Conservation (phyloP, 2,329 filamentous ascomycete species). For the Teratosphaeria viscida region DNA sequence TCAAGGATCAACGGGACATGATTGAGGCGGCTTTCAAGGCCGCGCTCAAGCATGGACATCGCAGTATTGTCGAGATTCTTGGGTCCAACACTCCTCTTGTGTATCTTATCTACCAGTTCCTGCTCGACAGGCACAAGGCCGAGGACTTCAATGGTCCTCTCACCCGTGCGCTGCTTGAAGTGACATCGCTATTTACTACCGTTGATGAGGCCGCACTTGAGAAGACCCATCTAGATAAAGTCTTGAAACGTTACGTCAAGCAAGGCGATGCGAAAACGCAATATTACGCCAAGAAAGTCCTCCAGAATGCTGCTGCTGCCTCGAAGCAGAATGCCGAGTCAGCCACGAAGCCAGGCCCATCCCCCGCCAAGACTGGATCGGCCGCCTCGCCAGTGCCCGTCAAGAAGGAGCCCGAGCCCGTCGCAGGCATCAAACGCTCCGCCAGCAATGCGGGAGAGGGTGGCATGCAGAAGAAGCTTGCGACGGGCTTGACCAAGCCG, state of each 20-base stretch:
- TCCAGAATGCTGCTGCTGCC: conserved; percentile 31
- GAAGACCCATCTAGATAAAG: conserved; percentile 55
- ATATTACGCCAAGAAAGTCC: conserved; percentile 48
- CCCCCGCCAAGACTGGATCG: conserved; percentile 1
- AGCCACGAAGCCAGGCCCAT: not conserved
- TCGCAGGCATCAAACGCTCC: conserved; percentile 26
- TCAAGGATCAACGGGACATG: conserved; percentile 47
- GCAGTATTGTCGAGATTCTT: conserved; percentile 33
- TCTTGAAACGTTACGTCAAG: conserved; percentile 53
- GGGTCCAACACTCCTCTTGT: conserved; percentile 29
- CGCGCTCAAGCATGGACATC: conserved; percentile 37
- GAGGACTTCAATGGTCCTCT: conserved; percentile 36
- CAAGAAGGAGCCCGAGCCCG: conserved; percentile 13
- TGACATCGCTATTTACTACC: conserved; percentile 54
- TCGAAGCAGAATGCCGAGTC: conserved; percentile 26
- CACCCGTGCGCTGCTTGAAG: conserved; percentile 35
- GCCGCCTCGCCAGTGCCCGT: conserved; percentile 3
- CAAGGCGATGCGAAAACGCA: conserved; percentile 57
- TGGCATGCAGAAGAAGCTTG: conserved; percentile 26
- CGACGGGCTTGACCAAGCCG: conserved; percentile 12
- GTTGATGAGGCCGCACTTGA: conserved; percentile 50
- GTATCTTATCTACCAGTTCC: conserved; percentile 38
- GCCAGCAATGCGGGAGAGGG: conserved; percentile 14
- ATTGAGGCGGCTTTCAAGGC: conserved; percentile 42
- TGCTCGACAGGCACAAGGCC: conserved; percentile 37